Conservation (phyloP, 345 rosid species). For the Excoecaria agallocha region DNA sequence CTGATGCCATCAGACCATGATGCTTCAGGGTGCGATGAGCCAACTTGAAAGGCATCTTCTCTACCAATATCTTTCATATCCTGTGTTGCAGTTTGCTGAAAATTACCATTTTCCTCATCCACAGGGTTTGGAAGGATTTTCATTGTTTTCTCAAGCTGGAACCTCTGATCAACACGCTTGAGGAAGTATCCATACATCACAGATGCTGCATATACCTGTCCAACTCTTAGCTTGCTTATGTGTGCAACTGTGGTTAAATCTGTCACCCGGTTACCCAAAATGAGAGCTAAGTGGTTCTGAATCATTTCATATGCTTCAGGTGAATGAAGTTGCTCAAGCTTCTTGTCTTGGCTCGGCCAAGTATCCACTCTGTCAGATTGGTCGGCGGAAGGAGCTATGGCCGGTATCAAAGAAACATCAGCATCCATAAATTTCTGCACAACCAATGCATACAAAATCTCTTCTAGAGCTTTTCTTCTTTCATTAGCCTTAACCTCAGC, state of each 20-base stretch:
- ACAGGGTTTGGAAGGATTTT: conserved; percentile 58
- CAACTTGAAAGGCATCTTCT: conserved; percentile 33
- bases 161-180: conserved; percentile 85
- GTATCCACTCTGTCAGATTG: conserved; percentile 59
- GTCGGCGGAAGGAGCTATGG: conserved; percentile 46
- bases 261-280: conserved; percentile 67
- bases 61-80: conserved; percentile 27
- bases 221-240: conserved; percentile 84
- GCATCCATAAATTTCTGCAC: conserved; percentile 96
- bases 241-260: conserved; percentile 58
- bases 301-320: conserved; percentile 93
- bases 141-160: conserved; percentile 98
- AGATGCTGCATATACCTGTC: conserved; percentile 99
- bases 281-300: conserved; percentile 82
- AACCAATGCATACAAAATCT: conserved; percentile 81
- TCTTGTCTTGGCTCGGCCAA: conserved; percentile 67
- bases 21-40: conserved; percentile 62
- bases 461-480: conserved; percentile 72
- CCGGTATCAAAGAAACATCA: conserved; percentile 67
- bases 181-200: conserved; percentile 97
- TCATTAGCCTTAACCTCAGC: conserved; percentile 94
- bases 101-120: conserved; percentile 30
- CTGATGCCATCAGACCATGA: conserved; percentile 54
- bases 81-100: conserved; percentile 35
- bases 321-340: conserved; percentile 77